These are phyloP conservation scores for Daldinia decipiens DNA, from an alignment of 495 filamentous ascomycete genomes.

Conservation along the genomic window DNA sequence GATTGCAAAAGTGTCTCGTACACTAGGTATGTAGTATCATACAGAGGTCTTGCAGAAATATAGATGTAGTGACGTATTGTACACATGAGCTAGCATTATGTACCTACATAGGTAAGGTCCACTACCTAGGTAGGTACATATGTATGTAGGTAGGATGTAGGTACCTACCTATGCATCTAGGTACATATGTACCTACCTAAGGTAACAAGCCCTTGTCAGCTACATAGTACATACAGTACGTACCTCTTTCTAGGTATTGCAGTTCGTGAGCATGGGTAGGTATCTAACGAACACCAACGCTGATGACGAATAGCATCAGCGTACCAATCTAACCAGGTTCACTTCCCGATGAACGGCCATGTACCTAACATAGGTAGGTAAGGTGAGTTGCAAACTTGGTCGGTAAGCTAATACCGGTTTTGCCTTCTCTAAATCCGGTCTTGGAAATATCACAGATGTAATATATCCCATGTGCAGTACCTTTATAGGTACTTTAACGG, in stretches of 20 bases:
- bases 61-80: constrained; percentile 23
- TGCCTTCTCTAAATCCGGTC: neutral
- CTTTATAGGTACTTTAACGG: neutral
- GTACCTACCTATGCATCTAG: no score
- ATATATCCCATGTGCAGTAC: neutral
- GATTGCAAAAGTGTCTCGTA: neutral
- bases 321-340: neutral
- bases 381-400: constrained; percentile 1
- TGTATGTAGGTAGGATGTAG: no score
- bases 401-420: neutral
- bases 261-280: constrained; percentile 19
- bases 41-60: neutral
- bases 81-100: constrained; percentile 9
- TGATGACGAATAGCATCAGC: constrained; percentile 14
- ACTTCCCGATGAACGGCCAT: neutral
- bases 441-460: neutral
- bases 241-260: constrained; percentile 13
- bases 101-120: no score
- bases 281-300: constrained; percentile 1
- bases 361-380: neutral
- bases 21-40: neutral
- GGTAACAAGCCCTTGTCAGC: constrained; percentile 8
- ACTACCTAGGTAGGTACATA: no score
- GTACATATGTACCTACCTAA: no score
- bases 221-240: constrained; percentile 20